Percentiles rank a stretch among this genome's conserved stretches.
These are phyloP conservation scores for Hymenoscyphus linearis DNA, from an alignment of 2,329 filamentous ascomycete species.

Conservation along the genomic window DNA sequence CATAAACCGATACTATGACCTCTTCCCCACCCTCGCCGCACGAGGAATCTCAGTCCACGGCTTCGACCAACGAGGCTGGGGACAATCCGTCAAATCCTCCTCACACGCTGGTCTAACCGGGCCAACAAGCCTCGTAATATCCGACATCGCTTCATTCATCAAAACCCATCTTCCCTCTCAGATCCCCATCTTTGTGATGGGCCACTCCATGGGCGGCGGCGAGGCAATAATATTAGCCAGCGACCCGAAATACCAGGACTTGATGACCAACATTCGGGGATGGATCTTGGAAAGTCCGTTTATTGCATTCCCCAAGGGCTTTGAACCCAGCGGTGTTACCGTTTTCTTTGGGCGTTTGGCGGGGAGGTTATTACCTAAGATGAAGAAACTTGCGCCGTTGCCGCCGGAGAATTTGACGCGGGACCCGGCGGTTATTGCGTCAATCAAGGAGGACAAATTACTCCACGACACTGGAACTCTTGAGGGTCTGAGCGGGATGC, in stretches of 20 bases:
- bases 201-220: constrained; percentile 87
- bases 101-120: constrained; percentile 68
- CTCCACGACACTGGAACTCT: constrained; percentile 81
- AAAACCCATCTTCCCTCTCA: constrained; percentile 47
- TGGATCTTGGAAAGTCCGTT: constrained; percentile 76
- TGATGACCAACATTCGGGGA: constrained; percentile 60
- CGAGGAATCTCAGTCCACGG: constrained; percentile 70
- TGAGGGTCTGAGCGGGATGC: constrained; percentile 70
- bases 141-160: constrained; percentile 75
- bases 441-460: constrained; percentile 60
- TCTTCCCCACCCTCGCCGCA: constrained; percentile 66
- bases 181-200: constrained; percentile 74
- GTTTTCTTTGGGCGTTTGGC: constrained; percentile 63
- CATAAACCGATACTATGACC: constrained; percentile 66
- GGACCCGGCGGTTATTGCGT: constrained; percentile 57
- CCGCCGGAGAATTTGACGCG: constrained; percentile 60
- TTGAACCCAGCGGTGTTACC: constrained; percentile 58
- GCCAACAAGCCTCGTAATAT: constrained; percentile 64
- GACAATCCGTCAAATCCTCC: constrained; percentile 58
- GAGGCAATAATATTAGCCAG: constrained; percentile 61
- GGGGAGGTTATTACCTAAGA: constrained; percentile 59
- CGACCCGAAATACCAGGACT: constrained; percentile 44
- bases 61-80: constrained; percentile 90
- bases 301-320: constrained; percentile 62
- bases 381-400: constrained; percentile 62